phyloP scores from a whole-genome alignment of 352 stramenopile genomes.

The Phytophthora pini region DNA sequence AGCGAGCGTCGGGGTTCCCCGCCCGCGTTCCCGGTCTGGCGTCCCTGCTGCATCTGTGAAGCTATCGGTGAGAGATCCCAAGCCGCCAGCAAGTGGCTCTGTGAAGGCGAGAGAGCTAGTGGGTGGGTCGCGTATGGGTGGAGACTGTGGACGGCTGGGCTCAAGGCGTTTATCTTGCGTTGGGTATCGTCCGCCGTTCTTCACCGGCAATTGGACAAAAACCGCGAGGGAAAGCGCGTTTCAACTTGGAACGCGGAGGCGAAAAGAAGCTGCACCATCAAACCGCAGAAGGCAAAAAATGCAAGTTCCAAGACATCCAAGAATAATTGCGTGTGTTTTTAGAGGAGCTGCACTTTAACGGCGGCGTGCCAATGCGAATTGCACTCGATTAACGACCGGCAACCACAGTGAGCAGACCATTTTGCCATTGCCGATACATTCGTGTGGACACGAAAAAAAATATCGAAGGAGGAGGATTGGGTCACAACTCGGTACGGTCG shows the following conservation, averaged over 20 bases:
- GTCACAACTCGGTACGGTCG: background rate
- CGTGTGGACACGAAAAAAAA: conserved; percentile 30
- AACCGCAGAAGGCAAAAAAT: background rate
- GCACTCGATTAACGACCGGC: background rate
- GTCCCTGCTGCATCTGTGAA: conserved; percentile 28
- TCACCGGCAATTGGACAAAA: conserved; percentile 41
- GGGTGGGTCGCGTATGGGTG: conserved; percentile 21
- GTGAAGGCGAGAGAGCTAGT: conserved; percentile 12
- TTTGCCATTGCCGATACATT: conserved; percentile 29
- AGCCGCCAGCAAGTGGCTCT: background rate
- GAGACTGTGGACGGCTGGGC: conserved; percentile 13
- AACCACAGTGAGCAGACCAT: conserved; percentile 14
- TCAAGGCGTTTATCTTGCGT: conserved; percentile 24
- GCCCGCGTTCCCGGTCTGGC: conserved; percentile 2
- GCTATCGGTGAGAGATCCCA: background rate
- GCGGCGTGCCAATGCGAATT: background rate
- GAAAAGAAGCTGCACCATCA: conserved; percentile 31
- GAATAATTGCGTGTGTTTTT: background rate
- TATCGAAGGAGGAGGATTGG: conserved; percentile 25
- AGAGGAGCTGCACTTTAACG: background rate
- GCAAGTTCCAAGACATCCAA: background rate
- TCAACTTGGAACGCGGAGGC: conserved; percentile 15
- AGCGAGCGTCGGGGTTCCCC: conserved; percentile 23
- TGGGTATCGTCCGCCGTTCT: conserved; percentile 23
- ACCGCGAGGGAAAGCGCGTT: conserved; percentile 13